Percentiles rank a stretch among this genome's conserved stretches.
Conservation (phyloP, 306 rosid species). For the Cicer arietinum region DNA sequence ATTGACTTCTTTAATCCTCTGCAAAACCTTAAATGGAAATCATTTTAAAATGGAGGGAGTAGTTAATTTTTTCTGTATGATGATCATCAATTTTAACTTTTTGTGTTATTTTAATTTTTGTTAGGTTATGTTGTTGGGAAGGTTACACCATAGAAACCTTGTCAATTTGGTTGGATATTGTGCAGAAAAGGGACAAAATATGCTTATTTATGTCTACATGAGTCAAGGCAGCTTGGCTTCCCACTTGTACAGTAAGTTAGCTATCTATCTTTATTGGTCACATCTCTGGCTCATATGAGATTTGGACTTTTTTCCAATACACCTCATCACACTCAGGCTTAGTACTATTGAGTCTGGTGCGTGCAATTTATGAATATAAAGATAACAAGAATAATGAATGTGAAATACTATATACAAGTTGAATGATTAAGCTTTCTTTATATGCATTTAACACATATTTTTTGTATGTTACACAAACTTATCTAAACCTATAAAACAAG, state of each 20-base stretch:
- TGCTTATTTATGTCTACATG: constrained; percentile 93
- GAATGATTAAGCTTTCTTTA: not conserved
- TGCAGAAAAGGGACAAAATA: constrained; percentile 90
- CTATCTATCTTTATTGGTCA: constrained; percentile 2
- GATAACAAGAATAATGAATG: no score
- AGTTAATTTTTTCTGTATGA: constrained; percentile 24
- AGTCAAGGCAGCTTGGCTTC: constrained; percentile 93
- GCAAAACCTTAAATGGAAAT: not conserved
- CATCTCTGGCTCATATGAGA: not conserved
- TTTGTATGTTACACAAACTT: not conserved
- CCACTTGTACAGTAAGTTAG: constrained; percentile 83
- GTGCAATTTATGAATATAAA: not conserved
- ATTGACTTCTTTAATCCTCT: not conserved
- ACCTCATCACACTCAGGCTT: not conserved
- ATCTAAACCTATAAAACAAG: no score
- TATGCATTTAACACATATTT: not conserved
- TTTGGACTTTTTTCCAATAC: not conserved
- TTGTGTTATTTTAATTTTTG: constrained; percentile 19
- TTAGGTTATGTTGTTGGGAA: constrained; percentile 94
- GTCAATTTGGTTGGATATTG: constrained; percentile 94
- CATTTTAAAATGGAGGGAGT: not conserved
- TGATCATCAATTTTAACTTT: constrained; percentile 33
- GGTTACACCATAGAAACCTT: constrained; percentile 94
- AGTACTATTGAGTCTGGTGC: not conserved
- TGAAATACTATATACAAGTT: not conserved